Conservation (phyloP, 1,139 yeast genomes). For the Geotrichum cucujoidarum region DNA sequence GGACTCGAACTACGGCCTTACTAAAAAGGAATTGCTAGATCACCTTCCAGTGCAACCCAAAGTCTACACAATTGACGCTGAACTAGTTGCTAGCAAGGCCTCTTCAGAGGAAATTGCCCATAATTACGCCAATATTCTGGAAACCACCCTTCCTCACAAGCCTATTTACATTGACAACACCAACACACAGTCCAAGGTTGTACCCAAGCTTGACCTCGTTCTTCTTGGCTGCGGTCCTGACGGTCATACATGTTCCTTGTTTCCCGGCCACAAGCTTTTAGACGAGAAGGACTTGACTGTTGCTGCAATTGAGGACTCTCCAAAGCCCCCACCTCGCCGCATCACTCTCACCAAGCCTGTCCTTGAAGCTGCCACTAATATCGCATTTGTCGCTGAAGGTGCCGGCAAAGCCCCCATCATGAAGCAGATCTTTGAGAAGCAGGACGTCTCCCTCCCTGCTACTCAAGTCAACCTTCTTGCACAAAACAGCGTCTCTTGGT, state of each 20-base stretch:
- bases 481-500: constrained; percentile 58
- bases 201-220: constrained; percentile 49
- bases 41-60: constrained; percentile 40
- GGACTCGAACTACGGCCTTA: constrained; percentile 65
- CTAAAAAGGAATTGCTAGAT: constrained; percentile 53
- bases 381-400: constrained; percentile 88
- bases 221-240: constrained; percentile 72
- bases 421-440: constrained; percentile 60
- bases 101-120: constrained; percentile 10
- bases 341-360: constrained; percentile 67
- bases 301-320: constrained; percentile 55
- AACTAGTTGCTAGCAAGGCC: constrained; percentile 47
- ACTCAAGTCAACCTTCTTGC: constrained; percentile 59
- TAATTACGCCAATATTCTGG: constrained; percentile 10
- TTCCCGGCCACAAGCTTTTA: constrained; percentile 46
- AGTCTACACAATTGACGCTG: constrained; percentile 49
- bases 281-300: constrained; percentile 30
- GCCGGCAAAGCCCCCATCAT: constrained; percentile 73
- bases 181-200: constrained; percentile 11
- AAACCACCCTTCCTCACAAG: constrained; percentile 1
- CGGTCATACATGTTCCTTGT: constrained; percentile 74
- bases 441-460: constrained; percentile 52
- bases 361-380: constrained; percentile 48
- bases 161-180: constrained; percentile 11
- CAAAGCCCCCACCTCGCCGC: constrained; percentile 75